A percentile compares a stretch with the other conserved stretches of the same genome.
Evolutionary conservation across 306 rosid genomes (phyloP).

Genomic region (Inga laurina): DNA sequence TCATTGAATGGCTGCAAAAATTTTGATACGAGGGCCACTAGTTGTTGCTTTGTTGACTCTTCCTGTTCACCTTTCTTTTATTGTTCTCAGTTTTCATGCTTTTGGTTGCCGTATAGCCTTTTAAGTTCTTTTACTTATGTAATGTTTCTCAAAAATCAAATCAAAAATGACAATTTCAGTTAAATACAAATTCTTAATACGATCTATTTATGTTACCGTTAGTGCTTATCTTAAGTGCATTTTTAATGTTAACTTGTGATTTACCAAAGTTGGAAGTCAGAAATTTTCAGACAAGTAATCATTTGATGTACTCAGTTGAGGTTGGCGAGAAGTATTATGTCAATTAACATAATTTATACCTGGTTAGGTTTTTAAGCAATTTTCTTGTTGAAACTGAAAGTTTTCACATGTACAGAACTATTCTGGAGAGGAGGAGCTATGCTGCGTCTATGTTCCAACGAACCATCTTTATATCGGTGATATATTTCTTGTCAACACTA

Average conservation of each 20-base stretch:
- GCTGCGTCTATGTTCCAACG: slow-evolving; percentile 90
- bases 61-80: not conserved
- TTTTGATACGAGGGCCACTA: not conserved
- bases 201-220: not conserved
- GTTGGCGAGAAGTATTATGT: not conserved
- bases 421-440: slow-evolving; percentile 86
- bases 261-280: not conserved
- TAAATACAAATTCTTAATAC: not conserved
- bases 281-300: not conserved
- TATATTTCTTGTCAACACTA: slow-evolving; percentile 70
- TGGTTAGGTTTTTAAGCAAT: not conserved
- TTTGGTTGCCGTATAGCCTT: not conserved
- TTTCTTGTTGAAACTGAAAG: not conserved
- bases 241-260: not conserved
- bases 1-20: not conserved
- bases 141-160: not conserved
- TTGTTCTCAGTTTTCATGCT: not conserved
- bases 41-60: not conserved
- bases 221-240: not conserved
- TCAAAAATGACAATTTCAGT: not conserved
- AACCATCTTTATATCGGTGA: slow-evolving; percentile 93
- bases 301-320: slow-evolving; percentile 4
- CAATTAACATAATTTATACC: not conserved
- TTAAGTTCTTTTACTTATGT: not conserved
- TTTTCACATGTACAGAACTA: slow-evolving; percentile 51